These are phyloP conservation scores for Pleurotus djamor DNA, from an alignment of 768 basidiomycete genomes.

Conservation along the genomic window DNA sequence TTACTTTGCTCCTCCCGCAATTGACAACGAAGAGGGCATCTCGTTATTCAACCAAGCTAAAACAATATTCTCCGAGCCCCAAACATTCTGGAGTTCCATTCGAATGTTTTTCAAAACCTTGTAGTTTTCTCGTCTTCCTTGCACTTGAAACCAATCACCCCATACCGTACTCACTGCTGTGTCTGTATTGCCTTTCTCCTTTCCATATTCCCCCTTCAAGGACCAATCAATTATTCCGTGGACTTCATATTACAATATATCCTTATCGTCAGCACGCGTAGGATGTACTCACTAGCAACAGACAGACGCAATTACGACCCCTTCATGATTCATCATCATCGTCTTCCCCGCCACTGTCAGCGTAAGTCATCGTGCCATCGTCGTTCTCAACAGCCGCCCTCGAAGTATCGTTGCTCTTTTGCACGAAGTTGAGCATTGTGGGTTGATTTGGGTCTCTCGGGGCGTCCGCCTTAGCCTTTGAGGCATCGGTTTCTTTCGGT, in stretches of 20 bases:
- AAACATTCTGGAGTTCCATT: constrained; percentile 35
- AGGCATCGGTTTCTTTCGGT: neutral
- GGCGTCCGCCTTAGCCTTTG: neutral
- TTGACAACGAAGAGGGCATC: constrained; percentile 35
- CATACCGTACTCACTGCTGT: neutral
- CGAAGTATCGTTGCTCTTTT: neutral
- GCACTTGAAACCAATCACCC: neutral
- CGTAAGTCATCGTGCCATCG: constrained; percentile 4
- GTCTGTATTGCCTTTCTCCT: neutral
- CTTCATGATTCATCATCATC: neutral
- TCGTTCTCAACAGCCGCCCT: neutral
- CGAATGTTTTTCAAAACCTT: constrained; percentile 29
- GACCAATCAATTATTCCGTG: neutral
- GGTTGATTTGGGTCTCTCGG: neutral
- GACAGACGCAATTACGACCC: neutral
- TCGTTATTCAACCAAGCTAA: constrained; percentile 16
- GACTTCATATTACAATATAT: constrained; percentile 15
- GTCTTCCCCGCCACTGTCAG: neutral
- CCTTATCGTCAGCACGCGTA: constrained; percentile 17
- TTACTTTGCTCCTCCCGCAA: constrained; percentile 76
- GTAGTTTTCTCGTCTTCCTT: constrained; percentile 11
- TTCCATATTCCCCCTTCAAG: neutral
- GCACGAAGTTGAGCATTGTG: neutral
- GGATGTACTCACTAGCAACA: constrained; percentile 1
- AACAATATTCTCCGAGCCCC: constrained; percentile 30